These are phyloP conservation scores for Colletotrichum gigasporum DNA, from an alignment of 2,329 filamentous ascomycete species.

Conservation along the genomic window DNA sequence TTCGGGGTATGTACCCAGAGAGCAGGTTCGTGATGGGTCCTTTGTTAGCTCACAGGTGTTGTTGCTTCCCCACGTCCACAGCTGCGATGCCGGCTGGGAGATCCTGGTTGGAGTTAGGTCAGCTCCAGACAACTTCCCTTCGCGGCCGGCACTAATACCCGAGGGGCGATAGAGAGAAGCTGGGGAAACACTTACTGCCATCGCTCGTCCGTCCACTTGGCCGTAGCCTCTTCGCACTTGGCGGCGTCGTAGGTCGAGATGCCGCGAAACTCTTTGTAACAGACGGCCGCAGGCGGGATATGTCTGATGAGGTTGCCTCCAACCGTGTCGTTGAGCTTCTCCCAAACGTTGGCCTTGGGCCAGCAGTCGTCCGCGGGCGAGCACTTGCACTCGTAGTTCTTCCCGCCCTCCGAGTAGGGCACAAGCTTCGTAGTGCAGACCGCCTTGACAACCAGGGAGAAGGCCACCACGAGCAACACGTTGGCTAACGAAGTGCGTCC, in stretches of 20 bases:
- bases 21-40: conserved; percentile 44
- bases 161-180: accelerated
- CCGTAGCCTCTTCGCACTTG: conserved; percentile 42
- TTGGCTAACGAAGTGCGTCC: background rate
- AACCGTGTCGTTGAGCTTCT: conserved; percentile 56
- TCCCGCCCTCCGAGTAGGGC: conserved; percentile 17
- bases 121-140: background rate
- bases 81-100: conserved; percentile 40
- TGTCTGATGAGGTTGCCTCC: conserved; percentile 57
- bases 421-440: background rate
- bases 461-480: background rate
- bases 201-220: conserved; percentile 43
- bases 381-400: conserved; percentile 47
- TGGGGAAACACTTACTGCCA: conserved; percentile 45
- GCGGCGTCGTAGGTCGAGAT: conserved; percentile 47
- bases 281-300: conserved; percentile 55
- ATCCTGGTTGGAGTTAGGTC: conserved; percentile 34
- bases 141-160: background rate
- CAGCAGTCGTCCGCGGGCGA: conserved; percentile 60
- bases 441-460: background rate
- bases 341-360: conserved; percentile 54
- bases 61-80: conserved; percentile 55
- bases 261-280: conserved; percentile 44
- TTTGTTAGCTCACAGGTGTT: conserved; percentile 49
- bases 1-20: conserved; percentile 49